Percentiles rank a stretch among this genome's conserved stretches.
Conservation (phyloP, 2,329 filamentous ascomycete species). For the Chaetothyriales sp. region DNA sequence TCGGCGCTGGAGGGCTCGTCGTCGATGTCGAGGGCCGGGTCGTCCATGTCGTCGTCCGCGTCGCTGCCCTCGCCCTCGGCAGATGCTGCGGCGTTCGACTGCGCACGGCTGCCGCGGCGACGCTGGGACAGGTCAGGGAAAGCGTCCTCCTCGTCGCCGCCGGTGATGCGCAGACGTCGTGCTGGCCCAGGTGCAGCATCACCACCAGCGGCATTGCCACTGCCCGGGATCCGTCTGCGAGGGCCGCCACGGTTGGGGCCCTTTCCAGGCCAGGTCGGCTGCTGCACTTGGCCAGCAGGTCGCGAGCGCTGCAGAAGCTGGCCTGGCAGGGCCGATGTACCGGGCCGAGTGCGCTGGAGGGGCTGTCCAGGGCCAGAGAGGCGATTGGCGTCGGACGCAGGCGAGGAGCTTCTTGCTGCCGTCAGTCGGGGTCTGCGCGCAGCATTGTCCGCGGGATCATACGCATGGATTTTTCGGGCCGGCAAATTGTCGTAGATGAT, state of each 20-base stretch:
- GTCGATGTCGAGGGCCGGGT: background rate
- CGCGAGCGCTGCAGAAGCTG: background rate
- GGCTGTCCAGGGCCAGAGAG: background rate
- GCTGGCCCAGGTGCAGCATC: background rate
- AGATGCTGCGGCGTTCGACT: background rate
- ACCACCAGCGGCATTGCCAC: background rate
- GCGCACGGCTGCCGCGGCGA: background rate
- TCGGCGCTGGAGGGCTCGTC: background rate
- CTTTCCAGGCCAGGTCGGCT: no score
- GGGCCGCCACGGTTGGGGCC: background rate
- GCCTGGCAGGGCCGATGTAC: background rate
- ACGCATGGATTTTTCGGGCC: background rate
- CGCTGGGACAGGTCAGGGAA: background rate
- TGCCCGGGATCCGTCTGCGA: background rate
- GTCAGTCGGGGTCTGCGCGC: no score
- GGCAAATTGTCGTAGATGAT: background rate
- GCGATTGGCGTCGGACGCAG: no score
- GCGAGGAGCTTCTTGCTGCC: no score
- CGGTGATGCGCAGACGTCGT: background rate
- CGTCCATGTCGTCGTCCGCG: background rate
- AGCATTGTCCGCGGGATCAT: background rate
- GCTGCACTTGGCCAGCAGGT: background rate
- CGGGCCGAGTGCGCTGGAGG: background rate
- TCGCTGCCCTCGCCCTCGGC: background rate
- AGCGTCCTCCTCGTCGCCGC: background rate